These are phyloP conservation scores for Lactifluus echinatus DNA, from an alignment of 768 basidiomycete species.

Conservation along the genomic window DNA sequence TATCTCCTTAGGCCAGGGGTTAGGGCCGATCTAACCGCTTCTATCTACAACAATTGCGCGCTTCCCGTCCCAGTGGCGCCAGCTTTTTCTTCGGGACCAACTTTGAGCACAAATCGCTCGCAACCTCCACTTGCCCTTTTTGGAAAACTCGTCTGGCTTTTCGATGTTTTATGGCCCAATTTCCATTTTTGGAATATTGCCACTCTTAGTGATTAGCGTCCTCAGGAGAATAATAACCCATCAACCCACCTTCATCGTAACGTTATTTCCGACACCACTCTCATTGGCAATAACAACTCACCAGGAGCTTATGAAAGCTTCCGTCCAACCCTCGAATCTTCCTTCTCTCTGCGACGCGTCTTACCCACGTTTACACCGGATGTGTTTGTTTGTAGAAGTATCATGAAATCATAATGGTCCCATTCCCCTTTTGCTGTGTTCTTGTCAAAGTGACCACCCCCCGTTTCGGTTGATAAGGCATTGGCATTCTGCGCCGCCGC, in stretches of 20 bases:
- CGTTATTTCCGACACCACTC: conserved; percentile 3
- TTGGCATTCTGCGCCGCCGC: neutral
- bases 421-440: neutral
- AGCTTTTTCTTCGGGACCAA: neutral
- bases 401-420: neutral
- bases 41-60: neutral
- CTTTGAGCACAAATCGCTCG: conserved; percentile 13
- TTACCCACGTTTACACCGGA: neutral
- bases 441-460: neutral
- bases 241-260: neutral
- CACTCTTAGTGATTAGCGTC: neutral
- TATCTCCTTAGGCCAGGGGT: conserved; percentile 1
- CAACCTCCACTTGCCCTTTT: neutral
- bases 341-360: neutral
- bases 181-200: neutral
- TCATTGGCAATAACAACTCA: conserved; percentile 6
- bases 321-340: neutral
- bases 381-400: neutral
- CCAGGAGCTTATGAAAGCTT: neutral
- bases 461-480: neutral
- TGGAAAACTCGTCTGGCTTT: conserved; percentile 12
- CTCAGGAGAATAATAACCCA: neutral
- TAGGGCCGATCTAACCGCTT: conserved; percentile 6
- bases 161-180: conserved; percentile 1
- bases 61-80: neutral